Conservation (phyloP, 495 filamentous ascomycete species). For the Talaromyces proteolyticus region DNA sequence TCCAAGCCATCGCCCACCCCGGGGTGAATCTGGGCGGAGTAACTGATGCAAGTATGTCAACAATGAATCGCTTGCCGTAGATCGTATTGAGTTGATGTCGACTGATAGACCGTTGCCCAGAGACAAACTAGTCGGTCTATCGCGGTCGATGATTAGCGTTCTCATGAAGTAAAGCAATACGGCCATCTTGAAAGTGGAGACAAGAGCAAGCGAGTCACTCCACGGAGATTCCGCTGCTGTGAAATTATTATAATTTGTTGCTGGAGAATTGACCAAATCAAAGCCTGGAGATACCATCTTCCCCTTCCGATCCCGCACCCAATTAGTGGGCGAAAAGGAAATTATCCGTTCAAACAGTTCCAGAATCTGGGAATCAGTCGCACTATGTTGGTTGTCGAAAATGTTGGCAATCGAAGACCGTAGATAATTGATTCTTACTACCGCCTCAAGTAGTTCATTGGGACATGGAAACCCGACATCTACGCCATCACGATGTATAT, state of each 20-base stretch:
- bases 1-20: neutral
- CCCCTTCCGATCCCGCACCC: neutral
- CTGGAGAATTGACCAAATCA: neutral
- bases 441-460: neutral
- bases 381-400: neutral
- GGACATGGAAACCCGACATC: neutral
- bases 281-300: neutral
- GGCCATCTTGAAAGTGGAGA: neutral
- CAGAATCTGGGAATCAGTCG: neutral
- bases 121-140: neutral
- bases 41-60: neutral
- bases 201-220: neutral
- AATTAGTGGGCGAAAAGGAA: neutral
- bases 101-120: neutral
- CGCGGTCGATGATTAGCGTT: neutral
- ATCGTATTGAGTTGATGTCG: neutral
- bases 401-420: neutral
- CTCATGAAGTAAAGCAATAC: conserved; percentile 1
- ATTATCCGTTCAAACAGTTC: neutral
- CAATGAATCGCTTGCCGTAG: neutral
- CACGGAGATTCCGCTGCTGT: neutral
- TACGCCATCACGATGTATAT: neutral
- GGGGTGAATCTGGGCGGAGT: neutral
- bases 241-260: too few species aligned
- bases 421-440: neutral